These are phyloP conservation scores for Agrocybe pediades DNA, from an alignment of 768 basidiomycete genomes.

Conservation along the genomic window DNA sequence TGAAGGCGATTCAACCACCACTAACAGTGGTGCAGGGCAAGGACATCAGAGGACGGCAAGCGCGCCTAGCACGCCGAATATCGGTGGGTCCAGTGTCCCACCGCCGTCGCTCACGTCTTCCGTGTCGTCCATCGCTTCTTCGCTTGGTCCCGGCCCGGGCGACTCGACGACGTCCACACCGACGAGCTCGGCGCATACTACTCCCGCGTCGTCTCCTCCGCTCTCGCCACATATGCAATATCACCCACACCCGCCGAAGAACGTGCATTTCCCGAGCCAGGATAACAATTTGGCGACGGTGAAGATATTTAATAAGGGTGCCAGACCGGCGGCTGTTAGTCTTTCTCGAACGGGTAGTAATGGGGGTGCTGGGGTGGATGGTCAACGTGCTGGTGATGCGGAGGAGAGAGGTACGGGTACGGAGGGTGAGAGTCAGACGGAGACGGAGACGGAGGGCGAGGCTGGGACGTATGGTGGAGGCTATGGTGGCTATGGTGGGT, in stretches of 20 bases:
- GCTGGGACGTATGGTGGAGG: constrained; percentile 13
- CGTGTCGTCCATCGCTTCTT: constrained; percentile 39
- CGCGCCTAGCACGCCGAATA: constrained; percentile 3
- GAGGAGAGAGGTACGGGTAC: constrained; percentile 11
- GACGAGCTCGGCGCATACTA: constrained; percentile 31
- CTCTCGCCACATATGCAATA: constrained; percentile 23
- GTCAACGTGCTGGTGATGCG: background rate
- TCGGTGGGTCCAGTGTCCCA: background rate
- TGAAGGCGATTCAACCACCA: background rate
- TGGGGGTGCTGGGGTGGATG: constrained; percentile 1
- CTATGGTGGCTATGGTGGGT: constrained; percentile 8
- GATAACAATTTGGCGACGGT: constrained; percentile 64
- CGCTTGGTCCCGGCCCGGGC: constrained; percentile 55
- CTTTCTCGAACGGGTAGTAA: background rate
- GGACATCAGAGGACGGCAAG: constrained; percentile 13
- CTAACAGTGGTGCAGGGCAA: background rate
- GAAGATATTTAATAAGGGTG: constrained; percentile 64
- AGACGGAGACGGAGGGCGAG: constrained; percentile 38
- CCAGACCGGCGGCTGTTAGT: constrained; percentile 63
- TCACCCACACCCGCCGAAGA: constrained; percentile 67
- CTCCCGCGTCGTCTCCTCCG: constrained; percentile 28
- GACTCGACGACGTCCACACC: constrained; percentile 8
- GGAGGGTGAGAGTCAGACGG: constrained; percentile 43
- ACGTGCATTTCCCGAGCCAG: constrained; percentile 84
- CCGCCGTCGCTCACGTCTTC: constrained; percentile 27